These are phyloP conservation scores for Henningerozyma blattae DNA, from an alignment of 805 yeast genomes.

Conservation along the genomic window DNA sequence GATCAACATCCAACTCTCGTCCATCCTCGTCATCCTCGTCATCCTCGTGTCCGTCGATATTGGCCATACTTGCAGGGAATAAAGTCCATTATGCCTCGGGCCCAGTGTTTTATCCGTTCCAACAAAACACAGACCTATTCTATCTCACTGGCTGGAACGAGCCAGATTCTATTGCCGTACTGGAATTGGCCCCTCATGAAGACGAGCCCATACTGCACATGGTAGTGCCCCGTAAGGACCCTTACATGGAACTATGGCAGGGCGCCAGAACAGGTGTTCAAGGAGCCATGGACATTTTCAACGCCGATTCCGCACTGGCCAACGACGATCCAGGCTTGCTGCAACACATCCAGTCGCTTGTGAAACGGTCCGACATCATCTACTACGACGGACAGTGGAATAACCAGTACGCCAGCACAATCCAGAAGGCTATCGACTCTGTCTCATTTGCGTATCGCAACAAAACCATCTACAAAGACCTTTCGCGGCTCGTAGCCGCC, in stretches of 20 bases:
- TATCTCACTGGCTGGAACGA: conserved; percentile 90
- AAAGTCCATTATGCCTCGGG: conserved; percentile 74
- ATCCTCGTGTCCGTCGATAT: no score
- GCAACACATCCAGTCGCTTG: conserved; percentile 31
- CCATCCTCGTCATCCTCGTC: no score
- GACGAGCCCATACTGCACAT: conserved; percentile 54
- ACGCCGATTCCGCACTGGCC: conserved; percentile 68
- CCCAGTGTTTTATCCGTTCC: conserved; percentile 82
- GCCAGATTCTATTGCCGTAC: conserved; percentile 60
- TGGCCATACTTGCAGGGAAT: conserved; percentile 67
- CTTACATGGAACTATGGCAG: conserved; percentile 81
- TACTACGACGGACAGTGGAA: conserved; percentile 37
- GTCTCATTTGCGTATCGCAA: neutral
- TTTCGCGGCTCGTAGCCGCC: conserved; percentile 15
- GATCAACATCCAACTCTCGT: neutral
- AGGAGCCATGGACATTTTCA: conserved; percentile 74
- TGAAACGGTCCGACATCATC: conserved; percentile 37
- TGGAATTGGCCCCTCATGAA: conserved; percentile 49
- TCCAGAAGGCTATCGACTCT: neutral
- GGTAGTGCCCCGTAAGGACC: conserved; percentile 77
- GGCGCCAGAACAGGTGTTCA: conserved; percentile 82
- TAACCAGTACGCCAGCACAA: neutral
- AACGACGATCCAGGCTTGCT: conserved; percentile 1
- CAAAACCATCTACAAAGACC: conserved; percentile 2
- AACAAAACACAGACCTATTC: conserved; percentile 80